Evolutionary conservation across 495 filamentous ascomycete genomes (phyloP).

Genomic region (Ramalina intermedia): DNA sequence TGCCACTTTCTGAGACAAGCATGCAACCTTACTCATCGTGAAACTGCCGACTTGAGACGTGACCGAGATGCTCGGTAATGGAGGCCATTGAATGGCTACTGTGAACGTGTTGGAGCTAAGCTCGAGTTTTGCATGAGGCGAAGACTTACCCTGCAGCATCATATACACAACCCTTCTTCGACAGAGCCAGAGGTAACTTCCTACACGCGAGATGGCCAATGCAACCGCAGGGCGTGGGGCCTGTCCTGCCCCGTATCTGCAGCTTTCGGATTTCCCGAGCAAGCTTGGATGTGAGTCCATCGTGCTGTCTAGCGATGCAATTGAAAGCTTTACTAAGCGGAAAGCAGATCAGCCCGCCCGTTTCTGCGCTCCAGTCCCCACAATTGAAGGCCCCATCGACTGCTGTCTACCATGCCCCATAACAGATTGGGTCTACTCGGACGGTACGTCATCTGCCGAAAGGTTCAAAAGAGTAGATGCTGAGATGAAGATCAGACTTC

Average conservation of each 20-base stretch:
- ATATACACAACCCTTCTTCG: background rate
- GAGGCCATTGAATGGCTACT: background rate
- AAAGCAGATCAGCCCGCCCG: conserved; percentile 52
- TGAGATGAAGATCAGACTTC: conserved; percentile 36
- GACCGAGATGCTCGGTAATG: background rate
- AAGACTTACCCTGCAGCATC: background rate
- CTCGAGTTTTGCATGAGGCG: no score
- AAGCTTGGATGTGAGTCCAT: conserved; percentile 49
- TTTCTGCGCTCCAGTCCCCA: conserved; percentile 40
- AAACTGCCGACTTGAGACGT: background rate
- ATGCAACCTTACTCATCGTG: background rate
- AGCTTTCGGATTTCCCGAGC: conserved; percentile 41
- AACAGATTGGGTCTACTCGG: conserved; percentile 70
- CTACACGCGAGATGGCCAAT: conserved; percentile 11
- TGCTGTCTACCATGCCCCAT: conserved; percentile 90
- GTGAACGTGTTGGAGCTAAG: no score
- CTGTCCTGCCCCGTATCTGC: conserved; percentile 53
- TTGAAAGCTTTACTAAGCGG: conserved; percentile 7
- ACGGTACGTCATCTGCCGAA: conserved; percentile 18
- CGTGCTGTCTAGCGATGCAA: background rate
- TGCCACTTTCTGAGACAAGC: background rate
- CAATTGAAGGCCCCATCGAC: conserved; percentile 23
- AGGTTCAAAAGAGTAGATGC: background rate
- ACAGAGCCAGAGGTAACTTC: background rate
- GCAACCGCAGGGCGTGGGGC: conserved; percentile 23